Base-by-base conservation (phyloP, 176 grass and related monocot genomes). In the Ananas comosus region DNA sequence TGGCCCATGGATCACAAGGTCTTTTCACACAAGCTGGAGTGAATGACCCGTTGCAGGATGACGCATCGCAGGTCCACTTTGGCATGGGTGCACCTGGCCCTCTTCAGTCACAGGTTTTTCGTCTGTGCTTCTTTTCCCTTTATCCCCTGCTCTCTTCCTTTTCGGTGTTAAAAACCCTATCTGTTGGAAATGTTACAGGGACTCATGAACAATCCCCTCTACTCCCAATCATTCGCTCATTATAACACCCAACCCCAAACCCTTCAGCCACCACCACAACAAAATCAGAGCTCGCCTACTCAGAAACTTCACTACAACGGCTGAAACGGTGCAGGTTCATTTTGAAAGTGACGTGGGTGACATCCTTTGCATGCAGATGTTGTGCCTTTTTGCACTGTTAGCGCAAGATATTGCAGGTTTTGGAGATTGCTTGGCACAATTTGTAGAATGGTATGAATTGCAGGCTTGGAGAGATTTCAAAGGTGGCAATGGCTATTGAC, bases 241-340 rank as follows among this genome's bases (percentile, higher is more conserved):
- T 99, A 99, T 53, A 99, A 91, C 85, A 90, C 82, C 50, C 95
- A 99, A 72, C 90, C 87, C 27, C 95, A 85, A 81, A 89, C 87
- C 70, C 76, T 90, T 78, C 95, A 93, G 14, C 85, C 90, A 48
- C 84, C 87, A 16, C 90, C 83, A 0, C 90, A 88, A 87, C 91
- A 80, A 99, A 67, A 78, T 64, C 67, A 75, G 67, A 72, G 53
- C 65, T 69, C 64, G 51, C 22, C 77, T 50, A 71, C 73, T 74
- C 82, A 75, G 65, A 91, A 77, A 27, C 75, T 61, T 69, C 75
- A 63, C 52, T 77, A 69, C 52, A 81, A 85, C 69, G 80, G 87
- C 74, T 80, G 81, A 77, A 88, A 75, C 85, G 53, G 29, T 67
- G 33, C 33, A 42, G 67, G 79, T 78, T 72, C 50, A 24, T 84